Evolutionary conservation across 352 stramenopile genomes (phyloP).

Genomic region (Pythium rhizo-oryzae): DNA sequence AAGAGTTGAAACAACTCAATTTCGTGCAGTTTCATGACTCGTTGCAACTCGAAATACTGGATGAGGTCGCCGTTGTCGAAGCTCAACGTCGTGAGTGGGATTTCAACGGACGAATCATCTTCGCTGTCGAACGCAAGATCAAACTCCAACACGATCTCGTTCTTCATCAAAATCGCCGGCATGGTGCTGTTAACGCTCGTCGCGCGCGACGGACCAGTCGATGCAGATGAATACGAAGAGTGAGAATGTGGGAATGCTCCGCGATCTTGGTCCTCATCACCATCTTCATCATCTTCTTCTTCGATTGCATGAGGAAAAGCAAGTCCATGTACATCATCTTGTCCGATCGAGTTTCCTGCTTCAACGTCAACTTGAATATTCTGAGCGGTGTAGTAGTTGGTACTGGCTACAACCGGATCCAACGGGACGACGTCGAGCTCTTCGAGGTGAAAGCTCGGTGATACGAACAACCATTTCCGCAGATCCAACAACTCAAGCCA

Average conservation of each 20-base stretch:
- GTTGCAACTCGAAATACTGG: conserved; percentile 81
- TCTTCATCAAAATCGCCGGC: conserved; percentile 76
- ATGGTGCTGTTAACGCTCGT: conserved; percentile 63
- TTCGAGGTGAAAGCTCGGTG: conserved; percentile 64
- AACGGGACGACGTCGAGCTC: conserved; percentile 68
- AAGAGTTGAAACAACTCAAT: conserved; percentile 67
- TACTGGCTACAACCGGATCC: conserved; percentile 70
- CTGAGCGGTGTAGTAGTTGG: conserved; percentile 85
- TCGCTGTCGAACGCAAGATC: conserved; percentile 74
- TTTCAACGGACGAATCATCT: conserved; percentile 61
- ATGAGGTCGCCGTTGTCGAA: conserved; percentile 87
- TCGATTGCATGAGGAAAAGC: conserved; percentile 61
- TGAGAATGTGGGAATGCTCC: conserved; percentile 27
- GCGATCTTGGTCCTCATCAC: conserved; percentile 28
- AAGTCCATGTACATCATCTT: conserved; percentile 3
- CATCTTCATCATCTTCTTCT: conserved; percentile 61
- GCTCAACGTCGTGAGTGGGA: conserved; percentile 70
- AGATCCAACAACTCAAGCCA: conserved; percentile 88
- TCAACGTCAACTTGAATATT: conserved; percentile 85
- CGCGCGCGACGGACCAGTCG: conserved; percentile 49
- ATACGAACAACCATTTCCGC: conserved; percentile 85
- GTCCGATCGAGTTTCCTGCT: conserved; percentile 34
- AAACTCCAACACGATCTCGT: conserved; percentile 86
- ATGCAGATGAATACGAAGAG: conserved; percentile 61
- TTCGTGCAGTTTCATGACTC: conserved; percentile 72